Evolutionary conservation across 345 rosid species (phyloP).

Genomic region (Acer saccharum): DNA sequence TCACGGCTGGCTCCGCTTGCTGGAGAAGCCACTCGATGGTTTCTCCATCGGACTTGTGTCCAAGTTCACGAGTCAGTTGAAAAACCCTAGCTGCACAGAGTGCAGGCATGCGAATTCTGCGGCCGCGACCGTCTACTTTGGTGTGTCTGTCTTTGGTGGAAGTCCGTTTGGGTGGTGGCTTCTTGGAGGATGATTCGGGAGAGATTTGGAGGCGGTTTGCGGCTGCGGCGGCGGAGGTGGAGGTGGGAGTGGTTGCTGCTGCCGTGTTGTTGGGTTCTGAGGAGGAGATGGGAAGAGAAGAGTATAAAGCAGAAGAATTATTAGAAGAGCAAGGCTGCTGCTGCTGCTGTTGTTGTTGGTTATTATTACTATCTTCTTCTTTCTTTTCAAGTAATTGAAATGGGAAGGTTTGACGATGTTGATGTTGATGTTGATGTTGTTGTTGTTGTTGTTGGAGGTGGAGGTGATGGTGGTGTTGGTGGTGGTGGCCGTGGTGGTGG

Average conservation of each 20-base stretch:
- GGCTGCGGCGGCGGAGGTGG: background rate
- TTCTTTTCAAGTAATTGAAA: constrained; percentile 83
- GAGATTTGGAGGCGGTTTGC: constrained; percentile 33
- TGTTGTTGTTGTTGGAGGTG: constrained; percentile 50
- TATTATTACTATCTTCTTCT: constrained; percentile 39
- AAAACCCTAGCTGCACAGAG: constrained; percentile 99
- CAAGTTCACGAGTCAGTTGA: constrained; percentile 87
- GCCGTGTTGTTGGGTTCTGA: constrained; percentile 18
- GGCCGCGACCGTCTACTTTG: constrained; percentile 93
- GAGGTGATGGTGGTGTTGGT: too few species aligned
- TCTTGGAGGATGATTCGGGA: constrained; percentile 51
- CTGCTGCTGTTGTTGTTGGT: too few species aligned
- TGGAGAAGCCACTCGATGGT: constrained; percentile 99
- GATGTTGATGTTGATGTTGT: constrained; percentile 26
- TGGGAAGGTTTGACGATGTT: constrained; percentile 70
- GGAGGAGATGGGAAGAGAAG: constrained; percentile 44
- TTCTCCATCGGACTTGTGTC: constrained; percentile 95
- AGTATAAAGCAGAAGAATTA: constrained; percentile 40
- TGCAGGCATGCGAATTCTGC: constrained; percentile 99
- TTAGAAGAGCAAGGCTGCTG: constrained; percentile 52
- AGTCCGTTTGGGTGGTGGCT: constrained; percentile 75
- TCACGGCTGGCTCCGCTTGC: constrained; percentile 95
- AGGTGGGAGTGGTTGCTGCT: constrained; percentile 12
- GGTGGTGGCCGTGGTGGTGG: constrained; percentile 38
- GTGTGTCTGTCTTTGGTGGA: constrained; percentile 97